A percentile compares a stretch with the other conserved stretches of the same genome.
phyloP scores from a whole-genome alignment of 2,329 filamentous ascomycete genomes.

The Cladosporium velox region DNA sequence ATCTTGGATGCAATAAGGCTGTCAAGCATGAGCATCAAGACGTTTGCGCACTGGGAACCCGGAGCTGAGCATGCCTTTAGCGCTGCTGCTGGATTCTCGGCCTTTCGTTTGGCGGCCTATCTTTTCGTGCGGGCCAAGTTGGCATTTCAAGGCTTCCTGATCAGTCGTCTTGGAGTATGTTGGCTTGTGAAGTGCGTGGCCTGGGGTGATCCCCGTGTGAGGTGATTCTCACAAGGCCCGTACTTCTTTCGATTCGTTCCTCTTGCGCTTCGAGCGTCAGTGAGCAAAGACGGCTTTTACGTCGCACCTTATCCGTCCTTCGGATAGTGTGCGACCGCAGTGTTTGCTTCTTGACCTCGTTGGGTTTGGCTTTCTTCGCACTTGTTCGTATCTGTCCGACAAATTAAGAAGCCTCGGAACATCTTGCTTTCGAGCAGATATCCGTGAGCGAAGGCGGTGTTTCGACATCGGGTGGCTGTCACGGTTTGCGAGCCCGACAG shows the following conservation, averaged over 20 bases:
- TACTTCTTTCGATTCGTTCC: no score
- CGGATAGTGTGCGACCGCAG: not conserved
- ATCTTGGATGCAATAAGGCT: not conserved
- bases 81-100: not conserved
- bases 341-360: not conserved
- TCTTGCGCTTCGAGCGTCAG: not conserved
- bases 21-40: not conserved
- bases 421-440: not conserved
- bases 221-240: no score
- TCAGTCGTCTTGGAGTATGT: not conserved
- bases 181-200: no score
- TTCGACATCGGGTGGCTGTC: not conserved
- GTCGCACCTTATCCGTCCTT: no score
- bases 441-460: not conserved
- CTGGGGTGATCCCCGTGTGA: no score
- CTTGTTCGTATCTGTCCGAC: no score
- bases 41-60: not conserved
- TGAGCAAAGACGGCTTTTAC: not conserved
- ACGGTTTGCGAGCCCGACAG: not conserved
- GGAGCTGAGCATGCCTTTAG: not conserved
- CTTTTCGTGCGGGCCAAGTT: not conserved
- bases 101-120: not conserved
- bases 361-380: not conserved
- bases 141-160: not conserved
- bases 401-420: not conserved